Conservation (phyloP, 345 rosid genomes). For the Eucalyptus pumila region DNA sequence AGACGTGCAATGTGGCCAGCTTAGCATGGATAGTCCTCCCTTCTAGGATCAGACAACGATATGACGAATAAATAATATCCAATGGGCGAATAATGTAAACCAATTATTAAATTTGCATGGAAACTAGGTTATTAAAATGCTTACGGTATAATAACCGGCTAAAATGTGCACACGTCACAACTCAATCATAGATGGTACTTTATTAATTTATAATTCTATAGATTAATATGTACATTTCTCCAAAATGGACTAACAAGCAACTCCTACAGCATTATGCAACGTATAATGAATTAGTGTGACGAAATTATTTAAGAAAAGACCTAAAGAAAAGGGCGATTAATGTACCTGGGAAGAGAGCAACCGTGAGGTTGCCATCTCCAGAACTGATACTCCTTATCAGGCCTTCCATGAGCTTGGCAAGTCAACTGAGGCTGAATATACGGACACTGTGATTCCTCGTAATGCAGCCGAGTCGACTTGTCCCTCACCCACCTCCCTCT, state of each 20-base stretch:
- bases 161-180: not conserved
- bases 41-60: not conserved
- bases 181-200: not conserved
- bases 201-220: not conserved
- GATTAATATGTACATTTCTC: not conserved
- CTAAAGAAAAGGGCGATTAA: not conserved
- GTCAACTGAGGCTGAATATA: conserved; percentile 95
- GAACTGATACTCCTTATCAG: conserved; percentile 60
- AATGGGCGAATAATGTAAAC: not conserved
- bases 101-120: not conserved
- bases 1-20: not conserved
- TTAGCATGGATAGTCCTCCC: not conserved
- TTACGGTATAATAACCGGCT: not conserved
- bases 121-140: not conserved
- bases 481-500: conserved; percentile 86
- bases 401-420: conserved; percentile 85
- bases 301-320: not conserved
- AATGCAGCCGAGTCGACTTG: conserved; percentile 52
- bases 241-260: not conserved
- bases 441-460: conserved; percentile 87
- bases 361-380: conserved; percentile 95
- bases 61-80: not conserved
- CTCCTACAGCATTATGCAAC: not conserved
- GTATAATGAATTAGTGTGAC: not conserved
- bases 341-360: conserved; percentile 78